phyloP scores from a whole-genome alignment of 805 yeast species.

The Metschnikowia kunwiensis region DNA sequence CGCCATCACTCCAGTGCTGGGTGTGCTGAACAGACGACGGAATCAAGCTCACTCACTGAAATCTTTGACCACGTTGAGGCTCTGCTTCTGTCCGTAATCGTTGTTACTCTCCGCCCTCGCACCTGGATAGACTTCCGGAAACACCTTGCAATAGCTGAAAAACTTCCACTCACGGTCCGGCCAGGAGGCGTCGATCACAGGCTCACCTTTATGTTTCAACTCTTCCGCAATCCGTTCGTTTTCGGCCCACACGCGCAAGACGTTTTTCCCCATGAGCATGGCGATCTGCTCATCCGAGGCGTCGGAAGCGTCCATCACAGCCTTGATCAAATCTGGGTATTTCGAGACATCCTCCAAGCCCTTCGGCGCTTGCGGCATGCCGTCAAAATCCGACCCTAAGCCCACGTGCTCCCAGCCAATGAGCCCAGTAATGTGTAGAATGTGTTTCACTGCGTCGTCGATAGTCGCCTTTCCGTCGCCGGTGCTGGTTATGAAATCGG shows the following conservation, averaged over 20 bases:
- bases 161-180: conserved; percentile 41
- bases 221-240: conserved; percentile 32
- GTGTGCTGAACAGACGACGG: no score
- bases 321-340: conserved; percentile 45
- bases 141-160: conserved; percentile 28
- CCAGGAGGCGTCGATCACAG: conserved; percentile 41
- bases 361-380: conserved; percentile 45
- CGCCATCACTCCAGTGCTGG: no score
- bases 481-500: conserved; percentile 30
- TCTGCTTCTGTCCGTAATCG: conserved; percentile 3
- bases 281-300: conserved; percentile 46
- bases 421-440: conserved; percentile 38
- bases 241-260: conserved; percentile 46
- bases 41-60: background rate
- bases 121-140: conserved; percentile 41
- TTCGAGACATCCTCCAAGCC: conserved; percentile 57
- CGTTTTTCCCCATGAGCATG: conserved; percentile 45
- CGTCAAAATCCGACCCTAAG: conserved; percentile 53
- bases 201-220: conserved; percentile 5
- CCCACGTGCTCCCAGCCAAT: conserved; percentile 54
- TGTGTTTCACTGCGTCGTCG: conserved; percentile 47
- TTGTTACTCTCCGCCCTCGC: background rate
- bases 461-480: conserved; percentile 30
- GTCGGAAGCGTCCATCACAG: conserved; percentile 25
- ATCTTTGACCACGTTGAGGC: conserved; percentile 4